Percentiles rank a stretch among this genome's conserved stretches.
Evolutionary conservation across 257 asterid genomes (phyloP).

Genomic region (Perilla frutescens): DNA sequence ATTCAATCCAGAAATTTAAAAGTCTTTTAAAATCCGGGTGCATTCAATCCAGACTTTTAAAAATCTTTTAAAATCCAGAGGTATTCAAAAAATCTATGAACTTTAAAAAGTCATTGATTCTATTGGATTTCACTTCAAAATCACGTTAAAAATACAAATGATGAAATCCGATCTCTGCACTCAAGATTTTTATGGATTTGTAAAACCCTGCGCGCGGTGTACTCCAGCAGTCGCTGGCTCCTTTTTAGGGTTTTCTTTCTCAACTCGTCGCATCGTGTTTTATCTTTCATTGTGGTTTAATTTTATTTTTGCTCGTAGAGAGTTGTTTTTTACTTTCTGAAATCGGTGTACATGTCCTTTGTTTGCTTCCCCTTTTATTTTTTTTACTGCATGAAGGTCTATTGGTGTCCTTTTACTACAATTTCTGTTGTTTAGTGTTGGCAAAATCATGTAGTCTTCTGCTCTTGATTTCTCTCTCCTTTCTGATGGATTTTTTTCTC

Average conservation of each 20-base stretch:
- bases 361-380: not conserved
- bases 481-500: not conserved
- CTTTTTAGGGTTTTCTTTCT: slow-evolving; percentile 42
- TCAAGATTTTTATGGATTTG: no score
- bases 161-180: no score
- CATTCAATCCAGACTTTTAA: no score
- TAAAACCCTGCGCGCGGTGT: no score
- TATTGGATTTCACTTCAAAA: no score
- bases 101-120: no score
- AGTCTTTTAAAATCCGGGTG: no score
- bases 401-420: not conserved
- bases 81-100: no score
- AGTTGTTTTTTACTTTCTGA: not conserved
- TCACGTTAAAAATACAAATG: no score
- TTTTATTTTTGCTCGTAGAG: not conserved
- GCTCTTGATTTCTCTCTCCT: not conserved
- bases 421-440: not conserved
- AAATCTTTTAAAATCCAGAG: no score
- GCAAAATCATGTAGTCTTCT: not conserved
- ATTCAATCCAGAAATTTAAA: no score
- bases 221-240: no score
- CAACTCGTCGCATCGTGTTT: not conserved
- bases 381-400: not conserved
- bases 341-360: not conserved
- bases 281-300: not conserved